phyloP scores from a whole-genome alignment of 352 stramenopile genomes.

The Phytophthora brassicae region DNA sequence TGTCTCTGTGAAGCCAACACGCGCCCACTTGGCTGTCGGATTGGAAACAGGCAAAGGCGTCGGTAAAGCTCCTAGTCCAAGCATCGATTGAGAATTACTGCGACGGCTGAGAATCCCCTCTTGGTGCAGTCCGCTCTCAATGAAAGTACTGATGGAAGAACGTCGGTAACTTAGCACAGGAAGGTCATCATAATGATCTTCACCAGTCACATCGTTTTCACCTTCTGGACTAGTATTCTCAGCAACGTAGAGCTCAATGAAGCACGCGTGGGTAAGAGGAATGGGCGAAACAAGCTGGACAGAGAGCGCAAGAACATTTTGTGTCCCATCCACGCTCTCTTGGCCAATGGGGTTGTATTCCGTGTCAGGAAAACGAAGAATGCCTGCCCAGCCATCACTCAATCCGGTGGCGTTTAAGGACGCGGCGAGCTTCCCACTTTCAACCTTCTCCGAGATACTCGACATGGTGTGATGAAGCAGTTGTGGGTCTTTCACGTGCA shows the following conservation, averaged over 20 bases:
- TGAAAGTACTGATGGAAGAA: constrained; percentile 72
- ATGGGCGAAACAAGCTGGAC: constrained; percentile 67
- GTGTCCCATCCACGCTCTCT: constrained; percentile 54
- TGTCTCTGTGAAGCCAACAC: constrained; percentile 77
- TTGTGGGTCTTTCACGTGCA: constrained; percentile 51
- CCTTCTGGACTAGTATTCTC: constrained; percentile 46
- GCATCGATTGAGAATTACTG: constrained; percentile 50
- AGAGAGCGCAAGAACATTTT: constrained; percentile 80
- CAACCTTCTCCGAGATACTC: constrained; percentile 51
- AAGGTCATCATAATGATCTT: constrained; percentile 61
- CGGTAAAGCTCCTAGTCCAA: constrained; percentile 22
- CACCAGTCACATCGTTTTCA: constrained; percentile 51
- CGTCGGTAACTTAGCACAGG: constrained; percentile 46
- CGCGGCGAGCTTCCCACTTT: constrained; percentile 34
- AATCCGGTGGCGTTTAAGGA: constrained; percentile 37
- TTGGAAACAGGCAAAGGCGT: constrained; percentile 36
- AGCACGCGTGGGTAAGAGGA: constrained; percentile 69
- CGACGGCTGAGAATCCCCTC: constrained; percentile 61
- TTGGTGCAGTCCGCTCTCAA: constrained; percentile 69
- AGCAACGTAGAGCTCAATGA: constrained; percentile 73
- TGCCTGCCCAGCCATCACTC: constrained; percentile 69
- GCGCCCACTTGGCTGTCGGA: constrained; percentile 53
- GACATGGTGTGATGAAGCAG: constrained; percentile 36
- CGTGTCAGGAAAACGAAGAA: constrained; percentile 72
- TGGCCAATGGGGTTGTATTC: constrained; percentile 68